Evolutionary conservation across 495 filamentous ascomycete species (phyloP), one percentile per base, ranked within the genome.

Genomic region (Penicillium psychrofluorescens): DNA sequence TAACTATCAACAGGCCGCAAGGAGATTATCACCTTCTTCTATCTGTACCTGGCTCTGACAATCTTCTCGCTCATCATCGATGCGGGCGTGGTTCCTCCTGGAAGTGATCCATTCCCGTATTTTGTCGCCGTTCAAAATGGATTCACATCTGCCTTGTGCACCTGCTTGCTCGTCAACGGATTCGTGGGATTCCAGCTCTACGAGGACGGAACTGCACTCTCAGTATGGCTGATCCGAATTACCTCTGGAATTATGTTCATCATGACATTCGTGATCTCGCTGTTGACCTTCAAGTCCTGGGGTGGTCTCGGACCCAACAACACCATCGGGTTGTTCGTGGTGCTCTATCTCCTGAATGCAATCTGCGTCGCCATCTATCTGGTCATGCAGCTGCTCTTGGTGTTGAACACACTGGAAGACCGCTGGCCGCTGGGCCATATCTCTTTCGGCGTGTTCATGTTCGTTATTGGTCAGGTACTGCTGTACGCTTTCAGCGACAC

Each of bases 111-210:
- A 5, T 96, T 89, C 55, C 83, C 90, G 2, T 99, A 95, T 68
- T 96, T 99, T 53, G 83, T 84, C 51, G 86, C 91, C 28, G 82
- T 83, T 11, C 92, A 99, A 58, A 80, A 80, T 48, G 92, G 94
- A n/a, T 74, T 99, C 45, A 71, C 81, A n/a, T 95, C 89, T 12
- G 89, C 92, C 9, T 71, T 92, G 13, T 86, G 88, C 61, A 90
- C 86, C 8, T 94, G 85, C 64, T 74, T 99, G 34, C 69, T 97
- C 44, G 86, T 99, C 73, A 97, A 97, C 62, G 92, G 94, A 28
- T 99, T 99, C 60, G 91, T 99, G 34, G 92, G 92, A 31, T 99
- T 97, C 68, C 94, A 97, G 67, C 77, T 99, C 6, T 99, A 97
- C 63, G 92, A 99, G 64, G 92, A 99, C 61, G 92, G 92, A n/a